Evolutionary conservation across 306 rosid genomes (phyloP), one percentile per base, ranked within the genome.

Genomic region (Neltuma alba): DNA sequence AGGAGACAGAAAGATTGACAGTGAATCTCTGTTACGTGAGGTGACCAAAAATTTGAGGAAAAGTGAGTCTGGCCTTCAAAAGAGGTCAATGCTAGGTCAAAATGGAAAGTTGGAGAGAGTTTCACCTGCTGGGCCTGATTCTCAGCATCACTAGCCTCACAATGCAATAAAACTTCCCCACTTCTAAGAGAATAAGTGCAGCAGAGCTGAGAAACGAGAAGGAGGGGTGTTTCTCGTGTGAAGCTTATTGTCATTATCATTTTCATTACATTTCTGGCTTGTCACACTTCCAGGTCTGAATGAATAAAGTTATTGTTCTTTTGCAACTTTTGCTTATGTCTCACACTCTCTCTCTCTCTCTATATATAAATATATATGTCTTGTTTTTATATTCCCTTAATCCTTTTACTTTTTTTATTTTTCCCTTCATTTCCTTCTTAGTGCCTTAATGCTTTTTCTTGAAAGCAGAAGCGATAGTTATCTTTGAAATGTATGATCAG

Each of bases 61-160:
- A 23, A 45, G 47, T 2, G 72, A 79, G 82, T 36, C 18, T 63
- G 15, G 5, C 6, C 63, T 62, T 15, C 21, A 57, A 1, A 72
- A 72, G 80, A 79, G 89, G 71, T 75, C 77, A 64, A 86, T 86
- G 84, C 10, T 82, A 5, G 82, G 12, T n/a, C 63, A 2, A 4
- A 76, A 72, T 62, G 40, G 23, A 0, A 30, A 2, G 71, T 41
- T 86, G 78, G 61, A 76, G 44, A 82, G 89, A 52, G 0, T 74
- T 38, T 74, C 86, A 58, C 89, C 89, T 13, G 84, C 84, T 20
- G 92, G 95, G 16, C 95, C 94, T 23, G 91, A 91, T 81, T 80
- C 89, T 55, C 82, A 85, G 10, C 94, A 91, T 82, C 91, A 86
- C 79, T 90, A 81, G 76, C 74, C 23, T 23, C 34, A 27, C 18